A percentile compares a stretch with the other conserved stretches of the same genome.
phyloP scores from a whole-genome alignment of 768 basidiomycete species.

The Artomyces pyxidatus region DNA sequence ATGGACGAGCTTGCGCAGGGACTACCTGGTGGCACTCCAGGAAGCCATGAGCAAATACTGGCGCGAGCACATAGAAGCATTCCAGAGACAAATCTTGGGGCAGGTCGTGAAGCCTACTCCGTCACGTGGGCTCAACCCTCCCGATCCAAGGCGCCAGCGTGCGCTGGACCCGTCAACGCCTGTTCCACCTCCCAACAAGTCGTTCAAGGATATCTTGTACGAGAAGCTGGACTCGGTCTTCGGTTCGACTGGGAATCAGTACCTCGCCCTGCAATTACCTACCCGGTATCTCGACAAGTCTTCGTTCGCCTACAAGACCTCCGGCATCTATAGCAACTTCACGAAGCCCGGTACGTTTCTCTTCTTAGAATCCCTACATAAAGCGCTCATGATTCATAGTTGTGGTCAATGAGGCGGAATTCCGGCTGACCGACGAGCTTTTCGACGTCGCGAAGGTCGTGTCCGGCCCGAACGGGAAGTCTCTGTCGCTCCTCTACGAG shows the following conservation, averaged over 20 bases:
- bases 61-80: neutral
- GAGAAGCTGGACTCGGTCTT: constrained; percentile 11
- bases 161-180: neutral
- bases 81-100: too few relatives aligned
- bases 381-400: too few relatives aligned
- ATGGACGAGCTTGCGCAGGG: neutral
- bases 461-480: constrained; percentile 20
- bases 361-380: too few relatives aligned
- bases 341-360: constrained; percentile 16
- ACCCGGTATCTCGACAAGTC: constrained; percentile 19
- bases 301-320: constrained; percentile 22
- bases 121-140: too few relatives aligned
- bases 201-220: neutral
- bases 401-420: constrained; percentile 23
- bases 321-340: constrained; percentile 24
- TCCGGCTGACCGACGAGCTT: constrained; percentile 22
- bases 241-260: constrained; percentile 19
- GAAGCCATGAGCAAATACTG: neutral
- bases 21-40: neutral
- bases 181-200: neutral
- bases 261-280: constrained; percentile 24
- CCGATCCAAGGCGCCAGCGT: too few relatives aligned
- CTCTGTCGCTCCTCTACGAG: constrained; percentile 22
- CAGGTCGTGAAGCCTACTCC: too few relatives aligned
- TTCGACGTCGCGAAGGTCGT: constrained; percentile 20